Percentiles rank a stretch among this genome's conserved stretches.
These are phyloP conservation scores for Chimonanthus salicifolius DNA, from an alignment of 164 flowering plant genomes.

Conservation along the genomic window DNA sequence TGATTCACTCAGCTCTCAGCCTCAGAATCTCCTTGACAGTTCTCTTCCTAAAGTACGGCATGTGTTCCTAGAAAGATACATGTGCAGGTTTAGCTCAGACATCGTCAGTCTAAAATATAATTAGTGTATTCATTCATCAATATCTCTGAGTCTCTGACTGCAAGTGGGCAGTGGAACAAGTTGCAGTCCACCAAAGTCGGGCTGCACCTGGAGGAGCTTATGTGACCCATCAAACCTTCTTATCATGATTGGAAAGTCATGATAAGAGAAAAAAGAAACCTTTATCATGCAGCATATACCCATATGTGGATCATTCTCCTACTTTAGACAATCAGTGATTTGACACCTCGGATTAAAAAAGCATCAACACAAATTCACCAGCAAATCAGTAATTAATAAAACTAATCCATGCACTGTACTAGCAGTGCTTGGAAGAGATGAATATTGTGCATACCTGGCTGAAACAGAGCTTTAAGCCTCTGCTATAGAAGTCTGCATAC, in stretches of 20 bases:
- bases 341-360: too few species aligned
- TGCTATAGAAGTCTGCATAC: slow-evolving; percentile 89
- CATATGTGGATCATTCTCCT: too few species aligned
- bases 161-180: background rate
- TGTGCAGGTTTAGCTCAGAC: background rate
- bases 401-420: background rate
- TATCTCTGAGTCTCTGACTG: background rate
- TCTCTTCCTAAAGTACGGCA: slow-evolving; percentile 84
- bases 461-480: slow-evolving; percentile 73
- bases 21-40: slow-evolving; percentile 81
- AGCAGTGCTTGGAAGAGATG: background rate
- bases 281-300: too few species aligned
- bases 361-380: too few species aligned
- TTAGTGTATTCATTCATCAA: background rate
- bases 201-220: background rate
- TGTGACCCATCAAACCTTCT: background rate
- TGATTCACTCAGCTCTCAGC: slow-evolving; percentile 54
- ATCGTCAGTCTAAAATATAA: background rate
- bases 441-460: slow-evolving; percentile 47
- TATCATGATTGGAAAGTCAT: background rate
- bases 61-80: slow-evolving; percentile 49
- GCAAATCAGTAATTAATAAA: too few species aligned
- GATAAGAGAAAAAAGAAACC: background rate
- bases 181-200: background rate
- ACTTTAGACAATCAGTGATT: too few species aligned